Conservation (phyloP, 208 protist genomes). For the Angomonas ambiguus region DNA sequence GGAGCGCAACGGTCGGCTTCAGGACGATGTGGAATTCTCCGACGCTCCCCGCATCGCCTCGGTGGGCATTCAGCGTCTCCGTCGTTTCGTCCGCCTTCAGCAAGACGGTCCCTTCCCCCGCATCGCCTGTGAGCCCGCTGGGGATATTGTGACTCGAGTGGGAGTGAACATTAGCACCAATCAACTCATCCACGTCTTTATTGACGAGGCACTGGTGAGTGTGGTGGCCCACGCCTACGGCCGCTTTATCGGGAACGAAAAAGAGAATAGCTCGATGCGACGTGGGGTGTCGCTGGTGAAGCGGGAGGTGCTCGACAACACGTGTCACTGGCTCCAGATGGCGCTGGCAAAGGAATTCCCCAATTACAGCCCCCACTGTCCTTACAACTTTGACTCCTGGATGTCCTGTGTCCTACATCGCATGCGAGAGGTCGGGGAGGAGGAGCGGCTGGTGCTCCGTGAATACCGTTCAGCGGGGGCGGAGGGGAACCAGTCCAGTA, state of each 20-base stretch:
- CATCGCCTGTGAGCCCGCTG: background rate
- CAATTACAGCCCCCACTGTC: slow-evolving; percentile 48
- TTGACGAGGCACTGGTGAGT: slow-evolving; percentile 70
- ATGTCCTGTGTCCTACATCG: slow-evolving; percentile 42
- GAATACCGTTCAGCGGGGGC: background rate
- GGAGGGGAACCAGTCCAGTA: background rate
- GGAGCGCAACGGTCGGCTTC: slow-evolving; percentile 41
- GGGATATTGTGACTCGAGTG: slow-evolving; percentile 32
- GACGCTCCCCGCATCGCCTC: slow-evolving; percentile 23
- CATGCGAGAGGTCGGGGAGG: slow-evolving; percentile 20
- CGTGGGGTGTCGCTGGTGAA: slow-evolving; percentile 23
- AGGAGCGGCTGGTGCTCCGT: background rate
- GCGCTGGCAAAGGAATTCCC: slow-evolving; percentile 71
- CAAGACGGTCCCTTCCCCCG: background rate
- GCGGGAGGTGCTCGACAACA: slow-evolving; percentile 29
- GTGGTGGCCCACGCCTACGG: slow-evolving; percentile 38
- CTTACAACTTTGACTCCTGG: slow-evolving; percentile 60
- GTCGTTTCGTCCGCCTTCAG: slow-evolving; percentile 33
- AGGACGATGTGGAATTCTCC: slow-evolving; percentile 24
- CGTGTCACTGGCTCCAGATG: slow-evolving; percentile 41
- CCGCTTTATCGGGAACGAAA: background rate
- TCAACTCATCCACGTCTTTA: slow-evolving; percentile 86
- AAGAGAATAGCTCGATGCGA: background rate
- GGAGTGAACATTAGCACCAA: slow-evolving; percentile 76
- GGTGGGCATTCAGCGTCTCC: slow-evolving; percentile 32